Conservation (phyloP, 164 flowering plant genomes). For the Berberis thunbergii region DNA sequence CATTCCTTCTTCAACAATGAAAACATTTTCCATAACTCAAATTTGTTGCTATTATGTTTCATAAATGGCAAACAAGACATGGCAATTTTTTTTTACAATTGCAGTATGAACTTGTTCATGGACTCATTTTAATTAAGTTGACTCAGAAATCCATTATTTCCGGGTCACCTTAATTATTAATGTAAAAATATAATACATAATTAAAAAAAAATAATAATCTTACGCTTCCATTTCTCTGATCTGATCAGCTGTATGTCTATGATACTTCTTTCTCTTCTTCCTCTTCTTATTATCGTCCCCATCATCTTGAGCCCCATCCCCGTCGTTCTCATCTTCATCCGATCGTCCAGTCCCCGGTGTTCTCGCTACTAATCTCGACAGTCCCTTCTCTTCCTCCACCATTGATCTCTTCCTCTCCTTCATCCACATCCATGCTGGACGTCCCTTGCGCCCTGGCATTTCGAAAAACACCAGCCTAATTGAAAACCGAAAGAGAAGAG, state of each 20-base stretch:
- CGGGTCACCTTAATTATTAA: neutral
- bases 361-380: conserved; percentile 81
- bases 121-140: too few relatives aligned
- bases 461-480: conserved; percentile 84
- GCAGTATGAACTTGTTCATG: too few relatives aligned
- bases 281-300: conserved; percentile 25
- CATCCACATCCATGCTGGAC: conserved; percentile 39
- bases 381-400: conserved; percentile 41
- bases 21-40: too few relatives aligned
- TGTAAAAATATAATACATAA: neutral
- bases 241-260: conserved; percentile 88
- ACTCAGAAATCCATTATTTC: too few relatives aligned
- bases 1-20: too few relatives aligned
- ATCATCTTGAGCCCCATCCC: conserved; percentile 29
- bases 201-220: conserved; percentile 8
- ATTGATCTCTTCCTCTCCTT: conserved; percentile 37
- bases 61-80: too few relatives aligned
- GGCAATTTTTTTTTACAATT: too few relatives aligned
- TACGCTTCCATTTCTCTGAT: conserved; percentile 98
- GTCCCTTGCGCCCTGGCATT: conserved; percentile 31
- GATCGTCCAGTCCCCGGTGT: conserved; percentile 65
- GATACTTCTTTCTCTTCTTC: conserved; percentile 93
- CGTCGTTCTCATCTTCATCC: conserved; percentile 60
- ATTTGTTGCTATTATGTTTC: too few relatives aligned
- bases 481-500: too few relatives aligned